A percentile compares a stretch with the other conserved stretches of the same genome.
phyloP scores from a whole-genome alignment of 768 basidiomycete species.

The Paxillus ammoniavirescens region DNA sequence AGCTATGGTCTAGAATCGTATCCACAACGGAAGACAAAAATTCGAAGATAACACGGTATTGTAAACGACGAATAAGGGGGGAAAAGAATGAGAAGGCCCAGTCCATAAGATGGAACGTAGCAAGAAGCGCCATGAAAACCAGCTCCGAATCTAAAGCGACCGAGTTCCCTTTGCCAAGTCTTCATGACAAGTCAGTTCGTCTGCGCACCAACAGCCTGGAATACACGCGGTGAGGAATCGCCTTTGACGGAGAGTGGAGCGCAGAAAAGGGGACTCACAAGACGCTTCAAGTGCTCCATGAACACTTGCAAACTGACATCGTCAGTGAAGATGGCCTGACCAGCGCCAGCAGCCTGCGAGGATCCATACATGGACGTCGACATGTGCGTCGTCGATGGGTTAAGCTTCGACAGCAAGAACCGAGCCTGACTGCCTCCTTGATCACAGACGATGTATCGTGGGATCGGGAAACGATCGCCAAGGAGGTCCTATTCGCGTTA shows the following conservation, averaged over 20 bases:
- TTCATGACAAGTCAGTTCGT: conserved; percentile 43
- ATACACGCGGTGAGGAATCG: not conserved
- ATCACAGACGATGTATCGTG: conserved; percentile 96
- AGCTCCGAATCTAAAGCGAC: not conserved
- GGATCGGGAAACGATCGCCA: conserved; percentile 94
- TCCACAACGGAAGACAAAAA: conserved; percentile 7
- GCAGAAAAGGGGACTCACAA: conserved; percentile 49
- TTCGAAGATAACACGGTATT: conserved; percentile 6
- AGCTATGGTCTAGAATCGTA: conserved; percentile 14
- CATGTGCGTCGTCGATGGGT: conserved; percentile 98
- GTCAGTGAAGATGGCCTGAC: conserved; percentile 97
- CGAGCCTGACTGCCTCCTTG: conserved; percentile 97
- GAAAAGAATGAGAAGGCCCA: not conserved
- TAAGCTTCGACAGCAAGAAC: conserved; percentile 95
- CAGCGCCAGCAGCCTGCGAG: conserved; percentile 58
- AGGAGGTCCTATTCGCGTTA: conserved; percentile 72
- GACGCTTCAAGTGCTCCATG: conserved; percentile 94
- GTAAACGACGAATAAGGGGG: conserved; percentile 4
- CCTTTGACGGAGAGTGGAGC: not conserved
- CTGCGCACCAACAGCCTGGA: conserved; percentile 66
- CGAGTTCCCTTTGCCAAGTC: not conserved
- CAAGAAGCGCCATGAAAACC: not conserved
- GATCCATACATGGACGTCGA: conserved; percentile 88
- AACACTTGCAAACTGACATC: conserved; percentile 97
- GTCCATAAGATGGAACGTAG: not conserved